phyloP scores from a whole-genome alignment of 495 filamentous ascomycete species.

The Penicillium roqueforti region DNA sequence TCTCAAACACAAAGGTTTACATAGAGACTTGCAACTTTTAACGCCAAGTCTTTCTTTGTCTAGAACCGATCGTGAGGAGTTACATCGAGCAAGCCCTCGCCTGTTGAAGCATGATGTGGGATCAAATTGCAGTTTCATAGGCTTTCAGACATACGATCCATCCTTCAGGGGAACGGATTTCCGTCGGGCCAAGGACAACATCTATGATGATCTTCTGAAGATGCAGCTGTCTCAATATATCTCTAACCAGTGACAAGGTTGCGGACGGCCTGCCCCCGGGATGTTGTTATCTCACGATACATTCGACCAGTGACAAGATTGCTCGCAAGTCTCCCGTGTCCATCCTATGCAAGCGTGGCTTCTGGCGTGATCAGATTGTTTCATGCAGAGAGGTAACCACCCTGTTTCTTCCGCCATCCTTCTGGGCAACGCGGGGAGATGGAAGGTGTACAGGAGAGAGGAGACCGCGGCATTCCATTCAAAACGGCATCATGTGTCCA shows the following conservation, averaged over 20 bases:
- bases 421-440: conserved; percentile 1
- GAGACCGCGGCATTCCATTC: background rate
- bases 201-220: conserved; percentile 2
- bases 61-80: conserved; percentile 1
- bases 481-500: background rate
- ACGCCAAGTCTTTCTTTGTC: background rate
- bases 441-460: background rate
- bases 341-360: background rate
- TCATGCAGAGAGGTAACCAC: conserved; percentile 4
- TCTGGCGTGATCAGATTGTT: background rate
- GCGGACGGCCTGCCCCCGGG: background rate
- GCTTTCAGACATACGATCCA: background rate
- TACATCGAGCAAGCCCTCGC: background rate
- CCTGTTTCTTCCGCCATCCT: conserved; percentile 1
- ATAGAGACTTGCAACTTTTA: background rate
- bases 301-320: background rate
- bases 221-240: conserved; percentile 3
- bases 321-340: background rate
- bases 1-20: background rate
- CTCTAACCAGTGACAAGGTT: conserved; percentile 10
- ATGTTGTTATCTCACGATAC: background rate
- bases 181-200: conserved; percentile 28
- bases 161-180: conserved; percentile 12
- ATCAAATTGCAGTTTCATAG: background rate
- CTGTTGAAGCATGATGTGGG: background rate